These are phyloP conservation scores for Lachancea mirantina DNA, from an alignment of 805 yeast genomes.

Conservation along the genomic window DNA sequence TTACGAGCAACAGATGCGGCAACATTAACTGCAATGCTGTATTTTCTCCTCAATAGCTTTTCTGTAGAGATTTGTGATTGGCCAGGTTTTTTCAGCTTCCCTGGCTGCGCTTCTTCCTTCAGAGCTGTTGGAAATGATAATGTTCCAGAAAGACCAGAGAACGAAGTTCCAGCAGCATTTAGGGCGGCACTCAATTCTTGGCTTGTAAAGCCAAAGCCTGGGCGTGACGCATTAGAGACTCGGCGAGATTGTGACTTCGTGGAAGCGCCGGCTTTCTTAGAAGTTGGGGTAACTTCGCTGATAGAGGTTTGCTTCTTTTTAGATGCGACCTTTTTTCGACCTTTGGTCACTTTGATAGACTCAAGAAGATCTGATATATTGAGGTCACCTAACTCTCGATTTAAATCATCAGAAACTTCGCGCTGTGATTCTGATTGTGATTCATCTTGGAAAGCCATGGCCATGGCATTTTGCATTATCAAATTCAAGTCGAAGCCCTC, in stretches of 20 bases:
- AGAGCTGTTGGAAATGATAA: neutral
- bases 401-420: constrained; percentile 24
- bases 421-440: constrained; percentile 13
- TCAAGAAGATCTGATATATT: constrained; percentile 16
- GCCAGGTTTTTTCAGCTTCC: constrained; percentile 3
- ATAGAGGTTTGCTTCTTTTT: constrained; percentile 23
- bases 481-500: constrained; percentile 60
- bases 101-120: constrained; percentile 1
- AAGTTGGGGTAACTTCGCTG: constrained; percentile 10
- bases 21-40: constrained; percentile 17
- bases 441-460: constrained; percentile 63
- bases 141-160: constrained; percentile 1
- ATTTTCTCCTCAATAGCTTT: constrained; percentile 18
- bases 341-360: constrained; percentile 16
- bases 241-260: no score
- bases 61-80: constrained; percentile 7
- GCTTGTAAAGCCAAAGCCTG: constrained; percentile 1
- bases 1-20: constrained; percentile 27
- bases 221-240: no score
- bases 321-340: constrained; percentile 23
- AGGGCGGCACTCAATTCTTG: constrained; percentile 6
- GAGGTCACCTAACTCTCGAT: constrained; percentile 21
- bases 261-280: no score
- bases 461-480: constrained; percentile 69
- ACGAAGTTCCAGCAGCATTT: constrained; percentile 1